Evolutionary conservation across 495 filamentous ascomycete species (phyloP), one percentile per base, ranked within the genome.

Genomic region (Penicillium riverlandense): DNA sequence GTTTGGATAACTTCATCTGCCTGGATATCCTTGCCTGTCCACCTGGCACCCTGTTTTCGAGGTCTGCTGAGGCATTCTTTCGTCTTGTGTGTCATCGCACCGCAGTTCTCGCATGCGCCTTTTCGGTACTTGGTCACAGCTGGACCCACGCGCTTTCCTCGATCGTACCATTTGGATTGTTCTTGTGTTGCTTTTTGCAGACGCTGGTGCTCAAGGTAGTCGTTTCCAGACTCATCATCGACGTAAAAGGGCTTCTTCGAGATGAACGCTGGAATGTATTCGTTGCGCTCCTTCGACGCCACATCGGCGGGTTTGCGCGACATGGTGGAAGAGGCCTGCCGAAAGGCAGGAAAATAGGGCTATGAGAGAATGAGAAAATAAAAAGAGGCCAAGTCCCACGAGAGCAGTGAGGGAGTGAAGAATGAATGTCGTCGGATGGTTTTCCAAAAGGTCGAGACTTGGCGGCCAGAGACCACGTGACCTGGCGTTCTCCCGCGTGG

Each of bases 261-360:
- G 74, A 98, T 98, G 76, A 95, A 98, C 40, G 88, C 78, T 8
- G 92, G 92, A 63, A 98, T 98, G 75, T 98, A 98, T 69, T 96
- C 90, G 79, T 98, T 98, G 63, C 84, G 84, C 65, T 88, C 84
- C 55, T 90, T 89, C 11, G 67, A 61, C 53, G 69, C 66, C 52
- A 70, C 67, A 45, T 73, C 69, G 44, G 66, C 63, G 22, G 72
- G 72, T 45, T 77, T 77, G 48, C 70, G 65, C 35, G 74, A 71
- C 65, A 66, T 74, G 53, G 39, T 47, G 48, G 44, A 22, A 34
- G 29, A 3, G 31, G 29, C 8, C 33, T 15, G 8, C 15, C 32
- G 12, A 16, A 6, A 33, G 10, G 6, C 15, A 15, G 27, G 8
- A 13, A 42, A 45, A n/a, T n/a, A n/a, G n/a, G n/a, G n/a, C n/a